Conservation (phyloP, 805 yeast species). For the Metschnikowia bowlesiae region DNA sequence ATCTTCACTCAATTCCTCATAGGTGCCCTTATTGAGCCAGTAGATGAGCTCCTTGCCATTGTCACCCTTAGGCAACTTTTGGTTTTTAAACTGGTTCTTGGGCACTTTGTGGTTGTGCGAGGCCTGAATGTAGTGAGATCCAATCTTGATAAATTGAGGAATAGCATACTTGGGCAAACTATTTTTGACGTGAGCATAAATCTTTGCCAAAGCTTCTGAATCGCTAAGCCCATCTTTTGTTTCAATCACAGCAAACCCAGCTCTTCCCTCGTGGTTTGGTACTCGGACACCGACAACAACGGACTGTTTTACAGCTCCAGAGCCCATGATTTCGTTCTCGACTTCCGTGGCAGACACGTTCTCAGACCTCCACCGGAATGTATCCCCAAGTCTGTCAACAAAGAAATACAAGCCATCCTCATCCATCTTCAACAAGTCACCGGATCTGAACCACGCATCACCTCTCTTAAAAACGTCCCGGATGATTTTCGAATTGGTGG, state of each 20-base stretch:
- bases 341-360: slow-evolving; percentile 93
- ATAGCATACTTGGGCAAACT: slow-evolving; percentile 79
- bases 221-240: slow-evolving; percentile 34
- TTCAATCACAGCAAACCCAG: slow-evolving; percentile 81
- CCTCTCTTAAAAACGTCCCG: slow-evolving; percentile 75
- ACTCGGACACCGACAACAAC: slow-evolving; percentile 86
- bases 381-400: slow-evolving; percentile 91
- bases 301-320: slow-evolving; percentile 50
- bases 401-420: slow-evolving; percentile 68
- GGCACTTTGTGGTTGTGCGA: slow-evolving; percentile 82
- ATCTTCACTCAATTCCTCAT: slow-evolving; percentile 51
- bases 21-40: slow-evolving; percentile 60
- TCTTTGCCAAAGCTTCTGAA: slow-evolving; percentile 22
- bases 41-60: slow-evolving; percentile 57
- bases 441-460: slow-evolving; percentile 88
- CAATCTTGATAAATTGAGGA: slow-evolving; percentile 77
- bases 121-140: slow-evolving; percentile 48
- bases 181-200: slow-evolving; percentile 25
- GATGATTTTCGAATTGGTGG: slow-evolving; percentile 71
- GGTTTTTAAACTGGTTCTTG: slow-evolving; percentile 64
- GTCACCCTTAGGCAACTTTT: slow-evolving; percentile 63
- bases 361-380: slow-evolving; percentile 95
- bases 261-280: slow-evolving; percentile 89
- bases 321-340: slow-evolving; percentile 63
- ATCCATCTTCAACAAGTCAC: slow-evolving; percentile 74